Base-by-base conservation (phyloP, 176 grass and related monocot genomes). In the Carex kokanica region DNA sequence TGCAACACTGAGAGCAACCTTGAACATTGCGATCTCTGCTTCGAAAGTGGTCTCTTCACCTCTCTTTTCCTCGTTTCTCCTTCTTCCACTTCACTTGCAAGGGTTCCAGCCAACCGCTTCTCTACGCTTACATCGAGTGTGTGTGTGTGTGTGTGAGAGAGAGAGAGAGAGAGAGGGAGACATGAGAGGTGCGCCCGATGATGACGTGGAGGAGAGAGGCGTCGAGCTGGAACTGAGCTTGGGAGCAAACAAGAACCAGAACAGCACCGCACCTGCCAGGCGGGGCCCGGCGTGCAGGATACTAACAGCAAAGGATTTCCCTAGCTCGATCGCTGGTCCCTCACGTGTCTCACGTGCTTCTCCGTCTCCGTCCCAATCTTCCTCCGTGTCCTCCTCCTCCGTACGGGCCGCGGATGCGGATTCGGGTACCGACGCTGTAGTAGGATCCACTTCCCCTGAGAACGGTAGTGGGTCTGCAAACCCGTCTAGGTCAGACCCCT, bases 191-290 rank as follows among this genome's bases (percentile, higher is more conserved):
- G 25, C 27, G 3, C 9, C 55, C 16, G 49, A 40, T 20, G 87
- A 63, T 49, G 78, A 38, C 25, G 87, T 11, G 54, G 77, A 75
- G 29, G 65, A 25, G 16, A 78, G 75, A 73, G 63, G 40, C 32
- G 29, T 89, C 18, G 84, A 89, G 84, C 36, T 89, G n/a, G 88
- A 69, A 53, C 45, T 89, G 27, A 89, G 68, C 47, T 82, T 89
- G 60, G 84, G 88, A 13, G 79, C 88, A 15, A 73, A 85, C 55
- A 88, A 60, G 38, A 81, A 34, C 45, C 32, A 32, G 8, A 57
- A 60, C 61, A 23, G 14, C 21, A 38, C n/a, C 24, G 21, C 25
- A 59, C 17, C 36, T 4, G n/a, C n/a, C 38, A 15, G 13, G 69
- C 60, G 86, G 86, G 86, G 80, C 23, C 45, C 77, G 6, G 24